These are phyloP conservation scores for Dictyostelium capitatum DNA, from an alignment of 78 protist species.

Conservation along the genomic window DNA sequence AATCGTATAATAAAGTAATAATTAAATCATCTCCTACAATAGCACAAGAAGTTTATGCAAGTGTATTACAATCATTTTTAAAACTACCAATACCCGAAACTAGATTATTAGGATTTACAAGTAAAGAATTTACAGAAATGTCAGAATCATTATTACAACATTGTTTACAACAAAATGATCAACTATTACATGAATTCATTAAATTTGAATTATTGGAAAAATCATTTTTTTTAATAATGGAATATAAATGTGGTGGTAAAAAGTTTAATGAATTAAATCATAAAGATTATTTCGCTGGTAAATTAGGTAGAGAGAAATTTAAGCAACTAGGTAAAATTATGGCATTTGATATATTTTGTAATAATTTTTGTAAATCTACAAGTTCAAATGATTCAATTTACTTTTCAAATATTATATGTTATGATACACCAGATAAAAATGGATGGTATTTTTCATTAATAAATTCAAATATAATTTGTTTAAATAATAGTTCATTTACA, in stretches of 20 bases:
- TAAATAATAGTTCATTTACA: slow-evolving; percentile 64
- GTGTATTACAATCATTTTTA: slow-evolving; percentile 12
- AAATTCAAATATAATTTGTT: slow-evolving; percentile 38
- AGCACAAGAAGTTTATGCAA: slow-evolving; percentile 41
- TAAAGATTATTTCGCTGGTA: slow-evolving; percentile 29
- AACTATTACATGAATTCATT: neutral
- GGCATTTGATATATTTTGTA: slow-evolving; percentile 67
- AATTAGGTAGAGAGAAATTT: slow-evolving; percentile 26
- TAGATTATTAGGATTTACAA: slow-evolving; percentile 33
- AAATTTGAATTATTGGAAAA: slow-evolving; percentile 43
- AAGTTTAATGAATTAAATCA: slow-evolving; percentile 34
- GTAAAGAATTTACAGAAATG: slow-evolving; percentile 8
- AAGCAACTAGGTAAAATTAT: slow-evolving; percentile 48
- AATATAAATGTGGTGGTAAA: slow-evolving; percentile 32
- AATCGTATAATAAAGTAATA: neutral
- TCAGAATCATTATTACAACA: neutral
- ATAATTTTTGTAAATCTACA: slow-evolving; percentile 10
- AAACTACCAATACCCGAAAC: slow-evolving; percentile 27
- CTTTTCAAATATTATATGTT: slow-evolving; percentile 43
- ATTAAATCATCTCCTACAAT: slow-evolving; percentile 27
- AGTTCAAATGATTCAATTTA: neutral
- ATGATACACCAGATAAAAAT: slow-evolving; percentile 32
- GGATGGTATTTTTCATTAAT: slow-evolving; percentile 64
- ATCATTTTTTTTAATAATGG: slow-evolving; percentile 47
- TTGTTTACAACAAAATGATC: neutral